These are phyloP conservation scores for Candida neerlandica DNA, from an alignment of 1,139 yeast genomes.

Conservation along the genomic window DNA sequence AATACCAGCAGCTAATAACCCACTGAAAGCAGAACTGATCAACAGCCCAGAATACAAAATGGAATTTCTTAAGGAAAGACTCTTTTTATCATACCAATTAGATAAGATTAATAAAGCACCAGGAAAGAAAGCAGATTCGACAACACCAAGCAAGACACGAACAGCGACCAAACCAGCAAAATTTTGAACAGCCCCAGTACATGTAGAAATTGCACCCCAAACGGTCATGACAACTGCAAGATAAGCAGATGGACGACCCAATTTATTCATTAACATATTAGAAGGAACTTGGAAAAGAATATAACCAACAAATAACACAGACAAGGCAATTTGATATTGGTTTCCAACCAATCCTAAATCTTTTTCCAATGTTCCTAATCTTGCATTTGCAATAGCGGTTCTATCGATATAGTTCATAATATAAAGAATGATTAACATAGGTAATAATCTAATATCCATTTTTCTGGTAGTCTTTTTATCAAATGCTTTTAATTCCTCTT, in stretches of 20 bases:
- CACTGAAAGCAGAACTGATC: slow-evolving; percentile 82
- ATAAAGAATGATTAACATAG: slow-evolving; percentile 55
- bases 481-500: slow-evolving; percentile 38
- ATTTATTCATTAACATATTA: slow-evolving; percentile 48
- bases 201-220: slow-evolving; percentile 57
- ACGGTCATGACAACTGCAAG: slow-evolving; percentile 51
- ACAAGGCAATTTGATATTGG: slow-evolving; percentile 57
- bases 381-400: slow-evolving; percentile 63
- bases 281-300: slow-evolving; percentile 63
- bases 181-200: slow-evolving; percentile 32
- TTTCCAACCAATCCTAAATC: slow-evolving; percentile 51
- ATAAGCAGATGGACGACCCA: slow-evolving; percentile 54
- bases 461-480: slow-evolving; percentile 48
- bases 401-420: slow-evolving; percentile 59
- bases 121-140: slow-evolving; percentile 63
- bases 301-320: slow-evolving; percentile 63
- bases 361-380: slow-evolving; percentile 56
- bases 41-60: slow-evolving; percentile 65
- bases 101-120: slow-evolving; percentile 52
- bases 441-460: slow-evolving; percentile 56
- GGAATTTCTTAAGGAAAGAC: slow-evolving; percentile 56
- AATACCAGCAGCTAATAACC: slow-evolving; percentile 59
- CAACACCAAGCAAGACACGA: slow-evolving; percentile 46
- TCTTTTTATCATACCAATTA: slow-evolving; percentile 51
- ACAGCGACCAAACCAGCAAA: slow-evolving; percentile 38